Base-by-base conservation (phyloP, 148 eudicot species). In the Camellia sinensis region DNA sequence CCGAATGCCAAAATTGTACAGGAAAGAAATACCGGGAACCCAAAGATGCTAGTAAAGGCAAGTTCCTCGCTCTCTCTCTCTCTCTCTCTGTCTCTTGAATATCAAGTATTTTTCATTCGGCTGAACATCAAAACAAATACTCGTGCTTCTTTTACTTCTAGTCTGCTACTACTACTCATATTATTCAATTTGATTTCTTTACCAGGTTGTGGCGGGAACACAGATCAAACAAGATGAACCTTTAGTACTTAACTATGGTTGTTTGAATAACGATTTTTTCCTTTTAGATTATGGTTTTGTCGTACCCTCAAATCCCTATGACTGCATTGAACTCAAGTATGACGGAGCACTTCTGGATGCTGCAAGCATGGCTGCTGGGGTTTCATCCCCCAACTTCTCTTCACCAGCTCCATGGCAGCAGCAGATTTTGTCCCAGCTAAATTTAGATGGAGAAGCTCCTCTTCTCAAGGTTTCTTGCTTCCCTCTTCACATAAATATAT, bases 281-380 rank as follows among this genome's bases (percentile, higher is more conserved):
- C 92, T 93, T 79, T 85, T 95, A 80, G 98, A 95, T 87, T 95
- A 95, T 78, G 98, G 98, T 69, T 95, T 95, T 79, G 92, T 95
- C 53, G 80, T 92, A 46, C 80, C 92, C 50, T 83, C 88, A 69
- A 95, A 95, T 81, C 97, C 98, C 3, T 90, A 88, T 78, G 98
- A 95, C 81, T 82, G 84, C 79, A 82, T 95, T 74, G 98, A 95
- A 86, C 97, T 95, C 50, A 92, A 73, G 82, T 95, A 95, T 82
- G 94, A 95, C 77, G 87, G 90, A 71, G 90, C 88, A 77, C 91
- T 95, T 82, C 87, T 95, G n/a, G 98, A 95, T 82, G 97, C 98
- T 77, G 96, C 97, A 10, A 95, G 97, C 88, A 87, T 87, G 87
- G 94, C 93, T 71, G 93, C 93, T 75, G 97, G 98, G 41, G 80